phyloP scores from a whole-genome alignment of 2,329 filamentous ascomycete genomes.

The Aspergillus costaricaensis region DNA sequence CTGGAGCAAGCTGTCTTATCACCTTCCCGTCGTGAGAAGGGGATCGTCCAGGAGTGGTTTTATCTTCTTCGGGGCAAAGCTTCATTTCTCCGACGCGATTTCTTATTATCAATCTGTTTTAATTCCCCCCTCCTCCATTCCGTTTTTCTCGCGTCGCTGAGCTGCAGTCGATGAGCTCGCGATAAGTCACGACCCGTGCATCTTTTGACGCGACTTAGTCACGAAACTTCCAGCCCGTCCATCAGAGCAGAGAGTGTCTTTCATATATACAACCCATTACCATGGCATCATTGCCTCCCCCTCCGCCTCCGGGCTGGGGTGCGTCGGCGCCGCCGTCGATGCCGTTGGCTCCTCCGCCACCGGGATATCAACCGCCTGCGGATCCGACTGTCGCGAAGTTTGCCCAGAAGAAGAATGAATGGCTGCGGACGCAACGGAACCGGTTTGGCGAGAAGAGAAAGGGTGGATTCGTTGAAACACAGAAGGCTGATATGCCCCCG shows the following conservation, averaged over 20 bases:
- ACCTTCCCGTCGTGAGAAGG: constrained; percentile 32
- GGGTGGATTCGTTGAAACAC: constrained; percentile 93
- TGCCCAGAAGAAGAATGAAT: constrained; percentile 98
- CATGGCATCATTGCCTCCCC: constrained; percentile 64
- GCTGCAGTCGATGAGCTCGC: constrained; percentile 19
- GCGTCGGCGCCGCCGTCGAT: constrained; percentile 54
- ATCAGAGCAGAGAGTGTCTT: constrained; percentile 25
- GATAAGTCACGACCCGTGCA: constrained; percentile 26
- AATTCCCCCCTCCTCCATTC: not conserved
- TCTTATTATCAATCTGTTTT: not conserved
- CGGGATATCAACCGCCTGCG: constrained; percentile 76
- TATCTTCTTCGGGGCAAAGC: constrained; percentile 20
- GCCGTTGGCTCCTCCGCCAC: constrained; percentile 72
- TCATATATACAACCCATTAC: constrained; percentile 23
- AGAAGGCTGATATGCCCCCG: constrained; percentile 97
- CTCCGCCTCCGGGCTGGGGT: constrained; percentile 69
- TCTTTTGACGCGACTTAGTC: constrained; percentile 37
- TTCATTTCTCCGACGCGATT: constrained; percentile 13
- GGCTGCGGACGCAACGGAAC: constrained; percentile 86
- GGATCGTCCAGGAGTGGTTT: constrained; percentile 25
- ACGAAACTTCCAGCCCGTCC: constrained; percentile 24
- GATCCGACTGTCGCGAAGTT: constrained; percentile 91
- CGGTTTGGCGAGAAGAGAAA: constrained; percentile 97
- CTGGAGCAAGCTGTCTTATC: constrained; percentile 23
- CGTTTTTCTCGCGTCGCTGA: not conserved